Base-by-base conservation (phyloP, 2,329 filamentous ascomycete species). In the Colletotrichum gloeosporioides region DNA sequence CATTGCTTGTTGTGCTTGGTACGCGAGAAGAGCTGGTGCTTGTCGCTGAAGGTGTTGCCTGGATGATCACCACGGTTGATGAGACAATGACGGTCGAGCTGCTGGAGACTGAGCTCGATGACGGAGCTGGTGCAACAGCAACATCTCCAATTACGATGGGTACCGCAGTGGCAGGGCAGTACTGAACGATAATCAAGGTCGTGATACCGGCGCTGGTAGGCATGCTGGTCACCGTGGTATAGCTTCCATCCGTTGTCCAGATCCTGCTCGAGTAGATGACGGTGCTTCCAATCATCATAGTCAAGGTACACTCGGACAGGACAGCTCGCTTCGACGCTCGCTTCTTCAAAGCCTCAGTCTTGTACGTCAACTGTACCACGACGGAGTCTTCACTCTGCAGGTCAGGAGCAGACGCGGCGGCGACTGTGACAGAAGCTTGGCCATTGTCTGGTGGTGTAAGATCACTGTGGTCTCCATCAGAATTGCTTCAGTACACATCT, bases 201-300 rank as follows among this genome's bases (percentile, higher is more conserved):
- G 71, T 55, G 39, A 63, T 13, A 10, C 39, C 32, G 36, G 71
- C 36, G 25, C 36, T 39, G 1, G 71, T 71, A 18, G 72, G 72
- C 61, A 75, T 49, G 32, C 66, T 75, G 8, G 65, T 70, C 31
- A 75, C 72, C 6, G 67, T 71, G 13, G 71, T 74, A 18, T 64
- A 71, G 71, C 49, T 74, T 7, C 71, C 71, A 31, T 70, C 71
- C 12, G 71, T 70, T 18, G 71, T 70, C 66, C 67, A 74, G 29
- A 74, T 71, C 16, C 29, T 74, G 59, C 31, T 63, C 9, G 55
- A 34, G 6, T 71, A 70, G 39, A 74, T 74, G 18, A 70, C 29
- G 6, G 55, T 67, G 18, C n/a, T 25, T 15, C 71, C 66, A 10
- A 70, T 12, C 13, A 29, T 70, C 55, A 74, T 71, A 0, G 57